Evolutionary conservation across 805 yeast genomes (phyloP).

Genomic region (Barnettozyma populi): DNA sequence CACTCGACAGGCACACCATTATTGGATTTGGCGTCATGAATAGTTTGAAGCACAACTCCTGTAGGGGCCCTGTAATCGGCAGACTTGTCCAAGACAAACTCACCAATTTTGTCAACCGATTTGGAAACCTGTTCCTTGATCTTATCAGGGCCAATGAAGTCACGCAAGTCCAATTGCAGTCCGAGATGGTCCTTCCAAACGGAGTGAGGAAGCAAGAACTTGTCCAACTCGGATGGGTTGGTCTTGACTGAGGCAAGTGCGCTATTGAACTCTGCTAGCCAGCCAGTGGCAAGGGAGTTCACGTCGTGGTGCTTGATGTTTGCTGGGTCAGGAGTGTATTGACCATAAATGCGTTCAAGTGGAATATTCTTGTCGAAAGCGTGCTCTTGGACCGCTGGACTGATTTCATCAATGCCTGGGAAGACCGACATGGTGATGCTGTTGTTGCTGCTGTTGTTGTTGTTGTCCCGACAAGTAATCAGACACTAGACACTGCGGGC

Average conservation of each 20-base stretch:
- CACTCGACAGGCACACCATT: conserved; percentile 31
- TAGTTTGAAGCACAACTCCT: conserved; percentile 26
- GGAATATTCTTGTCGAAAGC: conserved; percentile 26
- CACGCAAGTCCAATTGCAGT: conserved; percentile 30
- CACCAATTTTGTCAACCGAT: conserved; percentile 20
- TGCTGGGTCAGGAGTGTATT: conserved; percentile 23
- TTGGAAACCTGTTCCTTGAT: conserved; percentile 20
- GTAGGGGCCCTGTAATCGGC: conserved; percentile 29
- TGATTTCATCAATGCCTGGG: conserved; percentile 21
- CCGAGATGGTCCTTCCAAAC: conserved; percentile 36
- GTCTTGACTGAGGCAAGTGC: conserved; percentile 13
- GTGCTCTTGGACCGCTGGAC: conserved; percentile 21
- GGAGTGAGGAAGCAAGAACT: conserved; percentile 25
- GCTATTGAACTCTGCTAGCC: conserved; percentile 29
- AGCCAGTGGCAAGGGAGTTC: conserved; percentile 23
- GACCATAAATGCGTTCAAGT: conserved; percentile 26
- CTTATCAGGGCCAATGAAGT: conserved; percentile 27
- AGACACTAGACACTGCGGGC: too few species aligned
- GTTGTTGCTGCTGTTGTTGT: not conserved
- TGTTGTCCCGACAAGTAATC: too few species aligned
- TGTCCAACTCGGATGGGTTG: conserved; percentile 17
- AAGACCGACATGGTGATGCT: conserved; percentile 15
- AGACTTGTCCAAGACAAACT: conserved; percentile 25
- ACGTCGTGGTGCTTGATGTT: conserved; percentile 24
- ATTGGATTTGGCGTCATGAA: conserved; percentile 26